phyloP scores from a whole-genome alignment of 352 stramenopile genomes.

The Plasmopara viticola region DNA sequence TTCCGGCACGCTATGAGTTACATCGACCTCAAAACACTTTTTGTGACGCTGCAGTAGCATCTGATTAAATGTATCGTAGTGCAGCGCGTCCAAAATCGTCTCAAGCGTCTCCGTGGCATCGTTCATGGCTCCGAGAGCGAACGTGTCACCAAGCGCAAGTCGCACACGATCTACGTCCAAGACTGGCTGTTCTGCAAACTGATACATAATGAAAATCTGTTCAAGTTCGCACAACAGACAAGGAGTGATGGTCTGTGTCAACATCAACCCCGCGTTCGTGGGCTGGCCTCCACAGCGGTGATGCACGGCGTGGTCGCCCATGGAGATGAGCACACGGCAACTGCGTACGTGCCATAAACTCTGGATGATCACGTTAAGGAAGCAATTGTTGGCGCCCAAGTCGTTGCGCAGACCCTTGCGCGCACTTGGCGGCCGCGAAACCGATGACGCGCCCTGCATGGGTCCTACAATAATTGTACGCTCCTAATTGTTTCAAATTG shows the following conservation, averaged over 20 bases:
- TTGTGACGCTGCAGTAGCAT: constrained; percentile 52
- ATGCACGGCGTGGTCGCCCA: constrained; percentile 71
- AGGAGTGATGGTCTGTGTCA: constrained; percentile 10
- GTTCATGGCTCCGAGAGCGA: constrained; percentile 78
- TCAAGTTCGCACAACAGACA: constrained; percentile 82
- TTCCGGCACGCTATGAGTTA: constrained; percentile 21
- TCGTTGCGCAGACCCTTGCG: constrained; percentile 84
- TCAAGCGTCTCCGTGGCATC: constrained; percentile 82
- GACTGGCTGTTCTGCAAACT: constrained; percentile 72
- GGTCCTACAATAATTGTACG: too few species aligned
- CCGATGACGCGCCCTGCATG: constrained; percentile 1
- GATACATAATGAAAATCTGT: constrained; percentile 82
- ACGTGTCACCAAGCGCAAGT: constrained; percentile 50
- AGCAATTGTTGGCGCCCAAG: constrained; percentile 85
- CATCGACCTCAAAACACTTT: neutral
- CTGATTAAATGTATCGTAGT: constrained; percentile 73
- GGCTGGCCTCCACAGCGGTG: constrained; percentile 45
- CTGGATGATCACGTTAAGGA: constrained; percentile 89
- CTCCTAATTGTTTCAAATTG: too few species aligned
- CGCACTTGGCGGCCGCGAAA: constrained; percentile 29
- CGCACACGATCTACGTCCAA: constrained; percentile 72
- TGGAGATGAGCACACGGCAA: constrained; percentile 73
- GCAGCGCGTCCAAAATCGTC: constrained; percentile 68
- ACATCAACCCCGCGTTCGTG: constrained; percentile 17
- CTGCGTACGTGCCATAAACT: constrained; percentile 86